Percentiles rank a stretch among this genome's conserved stretches.
phyloP scores from a whole-genome alignment of 495 filamentous ascomycete genomes.

The Sabuloglossum arenarium region DNA sequence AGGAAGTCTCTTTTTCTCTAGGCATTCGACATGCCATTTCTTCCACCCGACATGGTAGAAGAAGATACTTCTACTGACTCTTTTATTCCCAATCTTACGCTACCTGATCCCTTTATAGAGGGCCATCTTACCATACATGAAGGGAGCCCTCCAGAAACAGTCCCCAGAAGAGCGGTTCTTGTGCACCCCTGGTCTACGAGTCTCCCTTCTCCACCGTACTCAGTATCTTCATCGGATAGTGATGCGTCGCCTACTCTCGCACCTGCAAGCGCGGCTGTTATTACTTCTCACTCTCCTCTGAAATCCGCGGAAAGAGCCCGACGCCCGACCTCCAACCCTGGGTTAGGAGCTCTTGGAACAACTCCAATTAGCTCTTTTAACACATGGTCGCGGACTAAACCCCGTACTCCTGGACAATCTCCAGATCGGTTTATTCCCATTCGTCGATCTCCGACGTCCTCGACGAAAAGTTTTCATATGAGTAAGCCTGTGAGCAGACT shows the following conservation, averaged over 20 bases:
- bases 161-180: background rate
- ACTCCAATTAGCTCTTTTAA: background rate
- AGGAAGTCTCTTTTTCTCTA: background rate
- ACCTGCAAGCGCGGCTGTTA: background rate
- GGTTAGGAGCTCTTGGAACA: background rate
- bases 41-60: background rate
- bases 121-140: background rate
- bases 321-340: background rate
- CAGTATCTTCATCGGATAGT: background rate
- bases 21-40: background rate
- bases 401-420: background rate
- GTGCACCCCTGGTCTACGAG: background rate
- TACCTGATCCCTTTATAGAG: background rate
- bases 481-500: constrained; percentile 40
- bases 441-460: constrained; percentile 23
- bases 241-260: background rate
- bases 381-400: background rate
- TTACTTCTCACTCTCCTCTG: background rate
- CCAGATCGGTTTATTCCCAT: constrained; percentile 49
- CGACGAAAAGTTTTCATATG: constrained; percentile 37
- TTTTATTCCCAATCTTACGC: background rate
- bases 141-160: background rate
- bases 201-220: background rate
- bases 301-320: background rate
- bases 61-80: background rate